A percentile compares a stretch with the other conserved stretches of the same genome.
phyloP scores from a whole-genome alignment of 768 basidiomycete species.

The Termitomyces sp. region DNA sequence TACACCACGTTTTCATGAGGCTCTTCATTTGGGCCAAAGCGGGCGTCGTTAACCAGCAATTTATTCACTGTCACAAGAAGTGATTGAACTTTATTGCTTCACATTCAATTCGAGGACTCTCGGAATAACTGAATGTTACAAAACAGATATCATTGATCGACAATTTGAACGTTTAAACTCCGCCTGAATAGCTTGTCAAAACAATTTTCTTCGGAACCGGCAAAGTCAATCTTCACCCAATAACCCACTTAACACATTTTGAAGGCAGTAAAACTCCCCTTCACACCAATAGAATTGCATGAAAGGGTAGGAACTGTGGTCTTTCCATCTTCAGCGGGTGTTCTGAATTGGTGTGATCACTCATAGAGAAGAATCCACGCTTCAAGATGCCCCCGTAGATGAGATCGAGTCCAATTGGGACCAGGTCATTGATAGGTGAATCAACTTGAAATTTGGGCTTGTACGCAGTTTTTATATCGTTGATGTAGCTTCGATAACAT shows the following conservation, averaged over 20 bases:
- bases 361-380: conserved; percentile 53
- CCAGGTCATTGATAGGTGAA: conserved; percentile 92
- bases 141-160: not conserved
- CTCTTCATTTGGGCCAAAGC: no score
- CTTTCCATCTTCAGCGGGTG: not conserved
- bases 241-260: conserved; percentile 13
- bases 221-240: conserved; percentile 10
- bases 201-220: conserved; percentile 11
- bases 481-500: conserved; percentile 92
- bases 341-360: not conserved
- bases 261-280: conserved; percentile 25
- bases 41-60: no score
- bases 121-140: not conserved
- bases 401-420: conserved; percentile 99
- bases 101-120: no score
- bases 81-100: no score
- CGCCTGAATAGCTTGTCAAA: conserved; percentile 12
- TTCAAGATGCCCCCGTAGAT: conserved; percentile 74
- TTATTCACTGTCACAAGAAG: no score
- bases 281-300: conserved; percentile 20
- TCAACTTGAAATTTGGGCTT: conserved; percentile 18
- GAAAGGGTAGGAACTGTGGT: conserved; percentile 14
- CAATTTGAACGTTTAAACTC: conserved; percentile 10
- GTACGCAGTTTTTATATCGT: not conserved
- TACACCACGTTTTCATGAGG: no score